Percentiles rank a stretch among this genome's conserved stretches.
These are phyloP conservation scores for Xerophyta viscosa DNA, from an alignment of 106 monocot species.

Conservation along the genomic window DNA sequence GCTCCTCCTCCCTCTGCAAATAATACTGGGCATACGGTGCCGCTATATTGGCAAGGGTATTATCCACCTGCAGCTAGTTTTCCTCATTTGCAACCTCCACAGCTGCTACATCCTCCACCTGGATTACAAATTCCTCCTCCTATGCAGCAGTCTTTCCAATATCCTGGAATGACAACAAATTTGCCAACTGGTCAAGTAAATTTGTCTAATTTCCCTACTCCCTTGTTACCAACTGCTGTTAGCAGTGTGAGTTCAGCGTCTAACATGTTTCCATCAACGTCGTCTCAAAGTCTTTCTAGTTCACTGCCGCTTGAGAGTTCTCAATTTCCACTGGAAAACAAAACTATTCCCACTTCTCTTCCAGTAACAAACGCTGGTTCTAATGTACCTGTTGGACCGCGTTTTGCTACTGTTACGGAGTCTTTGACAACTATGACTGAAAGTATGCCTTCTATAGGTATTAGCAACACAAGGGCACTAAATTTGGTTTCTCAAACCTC, in stretches of 20 bases:
- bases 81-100: slow-evolving; percentile 55
- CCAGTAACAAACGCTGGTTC: slow-evolving; percentile 8
- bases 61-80: slow-evolving; percentile 48
- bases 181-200: slow-evolving; percentile 27
- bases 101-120: slow-evolving; percentile 44
- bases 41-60: slow-evolving; percentile 76
- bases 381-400: slow-evolving; percentile 20
- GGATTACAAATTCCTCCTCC: slow-evolving; percentile 46
- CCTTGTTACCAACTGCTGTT: slow-evolving; percentile 21
- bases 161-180: slow-evolving; percentile 33
- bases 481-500: slow-evolving; percentile 17
- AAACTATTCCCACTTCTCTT: slow-evolving; percentile 14
- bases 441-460: slow-evolving; percentile 18
- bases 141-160: slow-evolving; percentile 50
- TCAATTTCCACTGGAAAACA: slow-evolving; percentile 9
- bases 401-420: slow-evolving; percentile 20
- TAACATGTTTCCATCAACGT: slow-evolving; percentile 15
- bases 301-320: slow-evolving; percentile 18
- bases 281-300: slow-evolving; percentile 19
- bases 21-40: slow-evolving; percentile 54
- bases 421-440: slow-evolving; percentile 3
- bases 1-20: slow-evolving; percentile 28
- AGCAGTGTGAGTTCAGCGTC: slow-evolving; percentile 21
- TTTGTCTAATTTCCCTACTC: slow-evolving; percentile 24
- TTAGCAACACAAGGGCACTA: slow-evolving; percentile 22